phyloP scores from a whole-genome alignment of 148 eudicot genomes.

The Amaranthus cruentus region DNA sequence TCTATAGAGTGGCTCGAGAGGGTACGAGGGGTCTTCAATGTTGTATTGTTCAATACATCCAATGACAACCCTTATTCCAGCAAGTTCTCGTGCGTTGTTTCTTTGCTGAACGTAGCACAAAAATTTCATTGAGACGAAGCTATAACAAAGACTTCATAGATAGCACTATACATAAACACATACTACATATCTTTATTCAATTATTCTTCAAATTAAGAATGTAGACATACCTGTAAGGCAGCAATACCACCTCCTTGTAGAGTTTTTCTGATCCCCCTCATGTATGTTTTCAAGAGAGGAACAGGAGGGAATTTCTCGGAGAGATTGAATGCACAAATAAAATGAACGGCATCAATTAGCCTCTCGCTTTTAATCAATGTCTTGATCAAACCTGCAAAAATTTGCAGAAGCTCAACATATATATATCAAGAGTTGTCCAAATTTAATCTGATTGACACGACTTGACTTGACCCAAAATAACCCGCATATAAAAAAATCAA shows the following conservation, averaged over 20 bases:
- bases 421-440: too few relatives aligned
- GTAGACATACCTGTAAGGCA: constrained; percentile 36
- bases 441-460: too few relatives aligned
- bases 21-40: constrained; percentile 42
- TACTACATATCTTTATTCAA: not conserved
- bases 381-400: constrained; percentile 45
- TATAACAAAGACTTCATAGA: not conserved
- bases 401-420: not conserved
- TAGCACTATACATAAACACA: not conserved
- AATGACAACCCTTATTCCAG: constrained; percentile 41
- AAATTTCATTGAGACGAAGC: not conserved
- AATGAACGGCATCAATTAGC: constrained; percentile 53
- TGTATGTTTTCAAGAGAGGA: constrained; percentile 45
- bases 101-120: constrained; percentile 27
- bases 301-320: constrained; percentile 41
- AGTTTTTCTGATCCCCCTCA: constrained; percentile 55
- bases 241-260: constrained; percentile 46
- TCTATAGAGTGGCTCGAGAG: constrained; percentile 52
- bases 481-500: too few relatives aligned
- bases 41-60: constrained; percentile 39
- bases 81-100: constrained; percentile 50
- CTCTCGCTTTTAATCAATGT: constrained; percentile 38
- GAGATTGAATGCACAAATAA: constrained; percentile 48
- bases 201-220: not conserved
- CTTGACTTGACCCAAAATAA: too few relatives aligned